Base-by-base conservation (phyloP, 2,329 filamentous ascomycete genomes). In the Rhynchosporium agropyri region DNA sequence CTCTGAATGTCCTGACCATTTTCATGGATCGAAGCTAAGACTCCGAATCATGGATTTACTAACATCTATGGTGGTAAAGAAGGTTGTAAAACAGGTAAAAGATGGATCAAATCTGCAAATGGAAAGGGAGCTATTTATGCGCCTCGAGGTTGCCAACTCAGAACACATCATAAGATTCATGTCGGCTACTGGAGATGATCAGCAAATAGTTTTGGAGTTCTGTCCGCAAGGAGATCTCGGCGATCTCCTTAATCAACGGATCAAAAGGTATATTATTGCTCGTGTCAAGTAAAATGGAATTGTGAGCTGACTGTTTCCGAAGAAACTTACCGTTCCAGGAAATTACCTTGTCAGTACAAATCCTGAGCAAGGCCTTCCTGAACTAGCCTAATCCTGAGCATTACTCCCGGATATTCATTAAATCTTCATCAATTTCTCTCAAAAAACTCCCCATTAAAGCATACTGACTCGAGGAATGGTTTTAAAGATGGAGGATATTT, bases 401-500 rank as follows among this genome's bases (percentile, higher is more conserved):
- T 20, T 20, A 20, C 20, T 20, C 20, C 20, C 20, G 20, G 20
- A 20, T 20, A 20, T 20, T 20, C 20, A 20, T 20, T 20, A 20
- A 20, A 20, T 20, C 20, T 20, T 20, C 20, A 20, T 20, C 20
- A 20, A 20, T 20, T 1, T 20, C 20, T 20, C 20, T 20, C 20
- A 20, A 20, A 20, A 20, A 1, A 20, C 20, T 20, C 20, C 20
- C 1, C 20, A 20, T 20, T 20, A 20, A 20, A 20, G 20, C 20
- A 20, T 20, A 20, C 20, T 20, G 20, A 20, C 20, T 20, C 20
- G 20, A 20, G 1, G 20, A 20, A 20, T 20, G 20, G 20, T 20
- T 20, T 20, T 20, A 20, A 20, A 20, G 20, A 20, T 58, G 56
- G 56, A 48, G 46, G 20, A 58, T 58, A 7, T 50, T 58, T 40